Evolutionary conservation across 129 eudicot species (phyloP).

Genomic region (Oenanthe sinensis): DNA sequence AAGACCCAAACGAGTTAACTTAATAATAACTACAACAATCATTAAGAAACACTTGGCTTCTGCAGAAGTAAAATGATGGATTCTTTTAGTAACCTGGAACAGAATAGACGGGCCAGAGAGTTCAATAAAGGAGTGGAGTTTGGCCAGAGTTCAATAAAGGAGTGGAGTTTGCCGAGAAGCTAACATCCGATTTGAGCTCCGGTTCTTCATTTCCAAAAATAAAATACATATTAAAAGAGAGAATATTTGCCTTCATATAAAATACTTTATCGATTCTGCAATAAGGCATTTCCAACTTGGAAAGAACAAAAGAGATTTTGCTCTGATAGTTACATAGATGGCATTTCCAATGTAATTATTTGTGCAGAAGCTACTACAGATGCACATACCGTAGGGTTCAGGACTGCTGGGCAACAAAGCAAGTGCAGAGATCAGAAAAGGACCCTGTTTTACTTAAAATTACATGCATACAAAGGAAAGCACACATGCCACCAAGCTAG

Average conservation of each 20-base stretch:
- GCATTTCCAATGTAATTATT: conserved; percentile 9
- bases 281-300: conserved; percentile 55
- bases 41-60: no score
- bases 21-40: not conserved
- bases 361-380: not conserved
- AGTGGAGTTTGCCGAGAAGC: conserved; percentile 47
- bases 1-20: no score
- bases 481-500: conserved; percentile 47
- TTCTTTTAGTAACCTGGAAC: conserved; percentile 25
- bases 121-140: conserved; percentile 54
- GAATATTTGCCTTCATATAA: conserved; percentile 51
- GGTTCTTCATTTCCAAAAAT: conserved; percentile 24
- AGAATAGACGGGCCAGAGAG: conserved; percentile 37
- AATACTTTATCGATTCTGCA: conserved; percentile 51
- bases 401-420: not conserved
- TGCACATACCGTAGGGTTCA: not conserved
- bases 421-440: conserved; percentile 26
- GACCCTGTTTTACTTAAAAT: conserved; percentile 55
- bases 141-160: conserved; percentile 62
- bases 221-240: conserved; percentile 30
- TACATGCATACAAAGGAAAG: conserved; percentile 58
- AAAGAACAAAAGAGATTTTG: conserved; percentile 47
- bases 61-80: conserved; percentile 26
- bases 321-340: conserved; percentile 60
- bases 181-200: conserved; percentile 34